A percentile compares a stretch with the other conserved stretches of the same genome.
Conservation (phyloP, 306 rosid species). For the Carpinus viminea region DNA sequence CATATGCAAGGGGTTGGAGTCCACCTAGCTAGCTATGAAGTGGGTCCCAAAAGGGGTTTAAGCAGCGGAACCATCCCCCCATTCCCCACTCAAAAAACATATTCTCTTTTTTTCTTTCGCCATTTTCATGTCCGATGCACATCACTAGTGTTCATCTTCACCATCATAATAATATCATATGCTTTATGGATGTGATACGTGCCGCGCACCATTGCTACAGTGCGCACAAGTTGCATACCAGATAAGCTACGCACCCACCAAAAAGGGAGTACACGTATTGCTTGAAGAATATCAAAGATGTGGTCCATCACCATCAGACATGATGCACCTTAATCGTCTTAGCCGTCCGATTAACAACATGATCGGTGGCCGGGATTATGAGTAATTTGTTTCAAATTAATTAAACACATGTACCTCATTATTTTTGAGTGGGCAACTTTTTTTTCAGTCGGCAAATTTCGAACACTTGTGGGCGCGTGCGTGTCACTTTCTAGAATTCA, state of each 20-base stretch:
- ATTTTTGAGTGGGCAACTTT: not conserved
- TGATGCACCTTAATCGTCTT: not conserved
- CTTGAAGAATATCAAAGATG: too few species aligned
- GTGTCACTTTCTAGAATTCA: not conserved
- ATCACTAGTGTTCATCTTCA: not conserved
- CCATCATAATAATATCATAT: not conserved
- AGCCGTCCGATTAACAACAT: not conserved
- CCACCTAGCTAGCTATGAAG: too few species aligned
- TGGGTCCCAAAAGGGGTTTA: not conserved
- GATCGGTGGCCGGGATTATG: not conserved
- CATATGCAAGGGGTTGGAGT: too few species aligned
- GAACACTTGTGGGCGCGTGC: not conserved
- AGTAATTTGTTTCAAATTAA: too few species aligned
- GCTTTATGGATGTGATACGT: slow-evolving; percentile 6
- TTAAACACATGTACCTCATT: not conserved
- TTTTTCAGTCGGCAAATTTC: not conserved
- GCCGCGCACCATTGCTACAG: slow-evolving; percentile 26
- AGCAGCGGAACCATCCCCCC: not conserved
- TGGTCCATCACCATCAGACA: too few species aligned
- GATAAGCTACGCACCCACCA: slow-evolving; percentile 18
- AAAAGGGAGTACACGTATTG: too few species aligned
- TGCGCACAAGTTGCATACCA: slow-evolving; percentile 19
- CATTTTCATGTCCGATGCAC: not conserved
- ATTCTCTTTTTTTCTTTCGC: not conserved
- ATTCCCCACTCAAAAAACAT: slow-evolving; percentile 1